Evolutionary conservation across 371 early-diverging fungal species (phyloP), one percentile per base, ranked within the genome.

Genomic region (Rhizopus arrhizus): DNA sequence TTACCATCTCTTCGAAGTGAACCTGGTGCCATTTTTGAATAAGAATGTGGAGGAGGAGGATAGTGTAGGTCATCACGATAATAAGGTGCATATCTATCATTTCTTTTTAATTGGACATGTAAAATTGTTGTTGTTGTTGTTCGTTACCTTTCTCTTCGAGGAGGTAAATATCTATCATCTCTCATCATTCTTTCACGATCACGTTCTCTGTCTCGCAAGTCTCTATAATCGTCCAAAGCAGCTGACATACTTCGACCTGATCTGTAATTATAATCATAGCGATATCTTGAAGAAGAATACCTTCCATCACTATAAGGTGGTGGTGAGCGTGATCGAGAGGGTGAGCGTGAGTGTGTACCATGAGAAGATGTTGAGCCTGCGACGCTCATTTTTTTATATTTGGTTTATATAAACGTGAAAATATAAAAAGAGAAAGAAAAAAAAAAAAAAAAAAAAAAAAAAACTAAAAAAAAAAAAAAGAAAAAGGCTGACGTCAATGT

Each of bases 351-450:
- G 57, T 70, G 77, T 6, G 80, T 77, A 40, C 77, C 80, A 53
- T 73, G 72, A 48, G 80, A 80, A 54, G 80, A 80, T 65, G 75
- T 70, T 64, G 80, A 80, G 66, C 80, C 80, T 40, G 77, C 68
- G 59, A 66, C 78, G 69, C 73, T 85, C 84, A 72, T 82, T 68
- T 48, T 72, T 38, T 28, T 38, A 40, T 22, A 22, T 22, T 22
- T 52, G 16, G 61, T 51, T 16, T 50, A 16, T 41, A 38, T 9
- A 48, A 15, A 42, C 13, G 59, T 13, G 29, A 31, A 34, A 43
- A 43, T 35, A 34, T 9, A 36, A 56, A 50, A 50, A 56, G 4
- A 16, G 43, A 56, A 34, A 34, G 50, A 49, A 56, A 45, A 43
- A 34, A 43, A 36, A 42, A 33, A 31, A 57, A 47, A 13, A 43